Evolutionary conservation across 2,329 filamentous ascomycete genomes (phyloP), one percentile per base, ranked within the genome.

Genomic region (Arachnomyces sp.): DNA sequence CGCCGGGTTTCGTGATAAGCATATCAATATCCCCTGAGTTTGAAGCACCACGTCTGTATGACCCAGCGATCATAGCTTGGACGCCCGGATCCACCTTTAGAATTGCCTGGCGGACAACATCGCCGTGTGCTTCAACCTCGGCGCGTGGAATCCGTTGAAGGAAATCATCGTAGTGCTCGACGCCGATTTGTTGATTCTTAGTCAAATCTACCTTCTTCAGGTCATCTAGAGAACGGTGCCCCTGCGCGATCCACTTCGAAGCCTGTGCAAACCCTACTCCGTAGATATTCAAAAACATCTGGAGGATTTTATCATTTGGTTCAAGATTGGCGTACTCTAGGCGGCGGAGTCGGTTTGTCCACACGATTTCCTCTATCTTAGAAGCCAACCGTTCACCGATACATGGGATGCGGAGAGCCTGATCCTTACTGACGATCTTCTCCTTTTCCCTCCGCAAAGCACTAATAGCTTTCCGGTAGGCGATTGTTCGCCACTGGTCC

Each of bases 331-430:
- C 77, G 51, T 81, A 78, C 28, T 94, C 83, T 0, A 95, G 72
- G 29, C 82, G 75, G 31, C 75, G 75, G 1, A 95, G 73, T 17
- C 72, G 71, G 52, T 86, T 75, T 0, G 86, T 95, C 30, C 72
- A 71, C 2, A 79, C 85, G 32, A 95, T 94, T 56, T 95, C 90
- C 52, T 92, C 86, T 47, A 96, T 92, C 60, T 95, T 95, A 17
- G 75, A 70, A 0, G 88, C 88, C 1, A 95, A 67, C 1, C 85
- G 75, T 8, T 69, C 53, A 6, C 89, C 89, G 28, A 95, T 79
- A 43, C 73, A 75, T 1, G 79, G 78, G 1, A 95, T 70, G 2
- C 64, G 60, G 8, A 73, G 65, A 0, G 89, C 90, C 58, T 93
- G 74, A 36, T 79, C 72, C 43, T 75, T 79, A 0, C 82, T 89